Percentiles rank a stretch among this genome's conserved stretches.
Evolutionary conservation across 2,329 filamentous ascomycete species (phyloP).

Genomic region (Apiospora sp.): DNA sequence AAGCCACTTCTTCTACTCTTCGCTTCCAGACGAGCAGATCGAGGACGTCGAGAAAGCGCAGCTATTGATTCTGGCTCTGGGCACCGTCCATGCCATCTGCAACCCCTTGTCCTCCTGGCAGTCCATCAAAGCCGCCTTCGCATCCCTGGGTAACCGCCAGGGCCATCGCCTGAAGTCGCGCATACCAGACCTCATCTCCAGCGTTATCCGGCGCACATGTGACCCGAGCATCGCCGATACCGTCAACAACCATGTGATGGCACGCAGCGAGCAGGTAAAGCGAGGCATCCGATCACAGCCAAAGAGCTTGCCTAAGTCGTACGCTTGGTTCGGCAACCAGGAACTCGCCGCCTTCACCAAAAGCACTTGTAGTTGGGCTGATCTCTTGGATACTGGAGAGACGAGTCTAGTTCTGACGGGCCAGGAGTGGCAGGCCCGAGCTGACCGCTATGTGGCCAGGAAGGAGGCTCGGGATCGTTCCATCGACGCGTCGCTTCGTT

Average conservation of each 20-base stretch:
- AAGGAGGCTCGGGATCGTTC: not conserved
- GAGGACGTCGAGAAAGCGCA: not conserved
- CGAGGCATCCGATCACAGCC: not conserved
- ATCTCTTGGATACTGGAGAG: not conserved
- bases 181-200: not conserved
- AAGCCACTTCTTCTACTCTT: not conserved
- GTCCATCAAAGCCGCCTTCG: not conserved
- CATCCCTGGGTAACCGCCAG: not conserved
- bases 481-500: not conserved
- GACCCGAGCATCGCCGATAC: not conserved
- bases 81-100: not conserved
- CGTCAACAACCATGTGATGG: not conserved
- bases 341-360: not conserved
- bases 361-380: not conserved
- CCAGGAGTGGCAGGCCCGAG: not conserved
- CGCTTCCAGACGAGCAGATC: not conserved
- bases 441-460: not conserved
- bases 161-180: not conserved
- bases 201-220: not conserved
- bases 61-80: not conserved
- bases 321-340: not conserved
- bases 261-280: not conserved
- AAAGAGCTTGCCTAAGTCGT: not conserved
- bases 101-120: not conserved
- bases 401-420: not conserved